A percentile compares a stretch with the other conserved stretches of the same genome.
Evolutionary conservation across 73 alveolate genomes (phyloP).

Genomic region (Paramecium sexaurelia): DNA sequence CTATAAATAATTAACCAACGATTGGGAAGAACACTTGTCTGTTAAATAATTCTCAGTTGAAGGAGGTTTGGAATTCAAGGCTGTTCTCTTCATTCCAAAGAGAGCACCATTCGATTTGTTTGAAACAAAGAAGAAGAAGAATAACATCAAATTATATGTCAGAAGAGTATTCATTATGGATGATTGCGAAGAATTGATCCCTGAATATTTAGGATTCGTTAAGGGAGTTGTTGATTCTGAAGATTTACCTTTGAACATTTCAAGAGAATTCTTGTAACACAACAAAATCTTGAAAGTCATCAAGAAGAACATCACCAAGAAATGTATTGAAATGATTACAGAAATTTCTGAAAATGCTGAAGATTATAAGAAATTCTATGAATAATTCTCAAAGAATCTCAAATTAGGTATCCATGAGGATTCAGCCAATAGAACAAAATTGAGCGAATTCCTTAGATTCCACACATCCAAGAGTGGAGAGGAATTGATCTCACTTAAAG

Average conservation of each 20-base stretch:
- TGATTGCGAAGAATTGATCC: slow-evolving; percentile 99
- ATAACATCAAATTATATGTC: slow-evolving; percentile 97
- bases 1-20: slow-evolving; percentile 98
- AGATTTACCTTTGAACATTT: slow-evolving; percentile 98
- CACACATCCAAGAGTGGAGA: slow-evolving; percentile 98
- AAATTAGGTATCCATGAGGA: slow-evolving; percentile 99
- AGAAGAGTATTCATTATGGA: slow-evolving; percentile 99
- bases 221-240: slow-evolving; percentile 99
- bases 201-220: slow-evolving; percentile 98
- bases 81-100: slow-evolving; percentile 98
- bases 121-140: slow-evolving; percentile 99
- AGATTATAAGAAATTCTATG: slow-evolving; percentile 99
- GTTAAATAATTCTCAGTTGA: slow-evolving; percentile 99
- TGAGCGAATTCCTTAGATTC: slow-evolving; percentile 97
- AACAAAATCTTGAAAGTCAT: slow-evolving; percentile 99
- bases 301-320: slow-evolving; percentile 98
- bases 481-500: slow-evolving; percentile 97
- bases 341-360: slow-evolving; percentile 98
- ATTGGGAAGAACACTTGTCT: slow-evolving; percentile 99
- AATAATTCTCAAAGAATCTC: slow-evolving; percentile 98
- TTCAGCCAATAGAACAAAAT: slow-evolving; percentile 97
- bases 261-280: slow-evolving; percentile 99
- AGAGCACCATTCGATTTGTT: slow-evolving; percentile 99
- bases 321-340: slow-evolving; percentile 98
- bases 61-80: slow-evolving; percentile 99